Conservation (phyloP, 257 asterid genomes). For the Forsythia viridissima region DNA sequence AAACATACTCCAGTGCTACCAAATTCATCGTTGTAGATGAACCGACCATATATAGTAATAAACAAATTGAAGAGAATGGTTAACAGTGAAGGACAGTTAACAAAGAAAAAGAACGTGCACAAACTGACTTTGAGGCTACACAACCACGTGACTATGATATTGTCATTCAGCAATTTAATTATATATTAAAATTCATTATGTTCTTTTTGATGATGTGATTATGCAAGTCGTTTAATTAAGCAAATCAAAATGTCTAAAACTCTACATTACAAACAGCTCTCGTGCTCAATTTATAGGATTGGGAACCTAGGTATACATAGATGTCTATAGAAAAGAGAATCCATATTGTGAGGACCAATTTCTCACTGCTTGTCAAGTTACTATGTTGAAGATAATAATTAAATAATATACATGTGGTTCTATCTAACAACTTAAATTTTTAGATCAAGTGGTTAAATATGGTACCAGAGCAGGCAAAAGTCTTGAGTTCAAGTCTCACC, state of each 20-base stretch:
- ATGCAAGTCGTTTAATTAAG: neutral
- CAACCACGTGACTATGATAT: neutral
- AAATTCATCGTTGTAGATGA: neutral
- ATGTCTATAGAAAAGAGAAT: neutral
- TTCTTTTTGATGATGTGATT: neutral
- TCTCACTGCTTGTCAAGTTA: neutral
- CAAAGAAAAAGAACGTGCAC: neutral
- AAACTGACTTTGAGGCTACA: neutral
- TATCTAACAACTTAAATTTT: too few relatives aligned
- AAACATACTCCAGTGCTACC: neutral
- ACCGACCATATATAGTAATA: neutral
- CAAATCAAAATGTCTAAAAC: neutral
- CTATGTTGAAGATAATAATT: too few relatives aligned
- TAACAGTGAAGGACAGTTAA: neutral
- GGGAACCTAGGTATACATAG: neutral
- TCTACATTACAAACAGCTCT: neutral
- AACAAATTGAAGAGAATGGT: neutral
- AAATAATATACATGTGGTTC: too few relatives aligned
- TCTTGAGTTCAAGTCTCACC: too few relatives aligned
- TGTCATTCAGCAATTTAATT: neutral
- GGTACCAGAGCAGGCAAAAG: too few relatives aligned
- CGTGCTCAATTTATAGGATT: neutral
- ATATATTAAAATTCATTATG: neutral
- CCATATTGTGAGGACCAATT: neutral
- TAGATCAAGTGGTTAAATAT: too few relatives aligned